Evolutionary conservation across 495 filamentous ascomycete genomes (phyloP), one percentile per base, ranked within the genome.

Genomic region (Oidiodendron maius): DNA sequence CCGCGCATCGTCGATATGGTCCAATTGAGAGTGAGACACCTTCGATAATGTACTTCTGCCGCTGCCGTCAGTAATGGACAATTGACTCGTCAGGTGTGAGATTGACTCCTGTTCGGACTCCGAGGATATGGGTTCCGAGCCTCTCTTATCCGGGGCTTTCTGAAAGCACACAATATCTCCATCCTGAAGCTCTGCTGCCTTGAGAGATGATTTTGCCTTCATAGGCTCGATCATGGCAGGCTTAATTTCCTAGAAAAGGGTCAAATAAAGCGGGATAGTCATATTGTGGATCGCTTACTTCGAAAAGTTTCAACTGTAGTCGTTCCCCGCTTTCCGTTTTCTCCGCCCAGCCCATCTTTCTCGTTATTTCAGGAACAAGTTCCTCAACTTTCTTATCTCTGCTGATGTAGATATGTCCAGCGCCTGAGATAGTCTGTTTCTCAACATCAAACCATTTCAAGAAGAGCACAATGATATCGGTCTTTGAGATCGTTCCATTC

Each of bases 81-180:
- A 75, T 76, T 15, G 35, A 38, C 17, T 71, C 55, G 9, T 70
- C 69, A 4, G 66, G 67, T 13, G 64, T 50, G 18, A 26, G 15
- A 63, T 68, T 50, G 56, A 70, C 64, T 87, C 83, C 32, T 81
- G 75, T 16, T 87, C 83, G 50, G 73, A 75, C 25, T 51, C 48
- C 18, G 58, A 63, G 35, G 57, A 23, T 23, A 71, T 77, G 12
- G 60, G 56, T 46, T 76, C 72, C 6, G 81, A 61, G 12, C 71
- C 58, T 48, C 75, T 52, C 16, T n/a, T 17, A 17, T 46, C 42
- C 17, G 37, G 2, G 0, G 24, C 40, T 23, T 26, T 77, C 64
- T 96, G 91, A 69, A 97, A 96, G 55, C 90, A 95, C 24, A 99
- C 79, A 56, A 99, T 96, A 61, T 99, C 93, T 34, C 93, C 93